Conservation (phyloP, 2,329 filamentous ascomycete species). For the Stagonosporopsis tanaceti region DNA sequence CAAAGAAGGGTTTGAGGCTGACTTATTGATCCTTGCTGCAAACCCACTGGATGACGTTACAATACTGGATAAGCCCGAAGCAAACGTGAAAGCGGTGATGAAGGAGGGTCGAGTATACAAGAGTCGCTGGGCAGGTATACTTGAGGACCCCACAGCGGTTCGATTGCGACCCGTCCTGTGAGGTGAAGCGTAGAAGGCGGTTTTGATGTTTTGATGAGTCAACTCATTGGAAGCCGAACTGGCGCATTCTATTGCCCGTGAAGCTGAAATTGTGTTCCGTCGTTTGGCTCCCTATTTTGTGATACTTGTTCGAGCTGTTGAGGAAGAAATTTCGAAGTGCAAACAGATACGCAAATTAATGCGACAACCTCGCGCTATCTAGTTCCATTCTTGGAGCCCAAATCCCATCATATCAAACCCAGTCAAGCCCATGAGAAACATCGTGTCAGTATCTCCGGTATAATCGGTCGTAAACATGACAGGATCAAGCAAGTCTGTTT, state of each 20-base stretch:
- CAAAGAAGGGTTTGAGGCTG: conserved; percentile 60
- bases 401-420: conserved; percentile 17
- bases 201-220: no score
- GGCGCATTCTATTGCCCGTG: no score
- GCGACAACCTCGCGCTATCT: not conserved
- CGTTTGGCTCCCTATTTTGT: no score
- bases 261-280: no score
- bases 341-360: not conserved
- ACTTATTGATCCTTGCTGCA: conserved; percentile 60
- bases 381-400: conserved; percentile 1
- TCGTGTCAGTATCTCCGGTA: not conserved
- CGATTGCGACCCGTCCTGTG: conserved; percentile 2
- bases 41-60: conserved; percentile 66
- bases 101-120: conserved; percentile 61
- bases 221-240: no score
- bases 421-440: conserved; percentile 12
- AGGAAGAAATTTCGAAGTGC: no score
- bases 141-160: conserved; percentile 2
- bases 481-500: not conserved
- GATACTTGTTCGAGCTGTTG: no score
- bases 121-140: conserved; percentile 27
- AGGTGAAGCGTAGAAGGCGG: not conserved
- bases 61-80: conserved; percentile 59
- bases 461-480: not conserved
- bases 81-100: conserved; percentile 60